Evolutionary conservation across 345 rosid species (phyloP), one percentile per base, ranked within the genome.

Genomic region (Rhodamnia rubescens): DNA sequence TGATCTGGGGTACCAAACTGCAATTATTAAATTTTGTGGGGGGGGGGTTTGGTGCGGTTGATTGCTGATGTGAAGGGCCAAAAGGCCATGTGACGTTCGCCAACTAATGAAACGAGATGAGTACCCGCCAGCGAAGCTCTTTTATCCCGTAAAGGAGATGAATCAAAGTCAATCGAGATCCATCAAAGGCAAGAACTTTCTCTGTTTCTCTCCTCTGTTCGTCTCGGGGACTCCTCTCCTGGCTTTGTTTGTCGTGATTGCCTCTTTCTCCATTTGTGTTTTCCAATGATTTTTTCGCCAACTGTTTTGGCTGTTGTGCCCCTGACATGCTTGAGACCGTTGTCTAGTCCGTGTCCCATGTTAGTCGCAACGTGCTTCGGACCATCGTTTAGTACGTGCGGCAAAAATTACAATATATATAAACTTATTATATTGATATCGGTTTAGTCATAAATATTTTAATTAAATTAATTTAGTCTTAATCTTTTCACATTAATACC

Each of bases 61-160:
- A 69, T 69, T 0, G 18, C 20, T 53, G 59, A 52, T 51, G 44
- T 16, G 83, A n/a, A 53, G 40, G 53, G 13, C 13, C 56, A 14
- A 24, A 52, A 5, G 53, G 12, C 24, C 53, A 82, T 21, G 56
- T 49, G 40, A 82, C 26, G 57, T 11, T 51, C 57, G 57, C 54
- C 84, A 86, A 84, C 52, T 36, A 61, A 78, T 58, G 80, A 84
- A 80, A 29, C 47, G 80, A 36, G 40, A 36, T 69, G 47, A 69
- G 51, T 59, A 56, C 81, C 87, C 86, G 89, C 91, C 91, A 91
- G 90, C 90, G 90, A 91, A 90, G 91, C 92, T 85, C 50, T 52
- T 82, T 29, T 32, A 52, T 51, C 57, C 57, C 26, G 11, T 27
- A 52, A 51, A 44, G 57, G 32, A 82, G 49, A 32, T 2, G 44